These are phyloP conservation scores for Conringia planisiliqua DNA, from an alignment of 345 rosid species.

Conservation along the genomic window DNA sequence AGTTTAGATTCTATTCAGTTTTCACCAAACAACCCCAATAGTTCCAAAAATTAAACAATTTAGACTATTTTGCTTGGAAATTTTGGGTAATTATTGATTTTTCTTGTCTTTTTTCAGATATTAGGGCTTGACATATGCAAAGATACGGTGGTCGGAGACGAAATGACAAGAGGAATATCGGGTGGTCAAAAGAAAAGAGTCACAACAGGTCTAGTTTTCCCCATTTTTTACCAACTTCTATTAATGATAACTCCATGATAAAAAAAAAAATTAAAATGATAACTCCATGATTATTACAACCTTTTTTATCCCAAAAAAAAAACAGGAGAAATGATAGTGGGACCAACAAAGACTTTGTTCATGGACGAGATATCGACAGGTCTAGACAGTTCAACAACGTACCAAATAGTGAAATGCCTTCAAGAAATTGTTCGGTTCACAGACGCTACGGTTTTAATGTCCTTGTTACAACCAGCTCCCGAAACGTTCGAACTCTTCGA, in stretches of 20 bases:
- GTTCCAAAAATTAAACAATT: not conserved
- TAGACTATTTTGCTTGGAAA: not conserved
- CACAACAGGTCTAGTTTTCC: constrained; percentile 62
- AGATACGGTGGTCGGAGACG: constrained; percentile 77
- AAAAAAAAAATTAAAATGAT: not conserved
- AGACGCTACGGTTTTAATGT: constrained; percentile 71
- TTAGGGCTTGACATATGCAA: constrained; percentile 85
- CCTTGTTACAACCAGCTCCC: constrained; percentile 88
- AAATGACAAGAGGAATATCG: constrained; percentile 80
- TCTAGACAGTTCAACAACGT: constrained; percentile 88
- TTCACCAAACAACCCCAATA: constrained; percentile 17
- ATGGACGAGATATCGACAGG: constrained; percentile 99
- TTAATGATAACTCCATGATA: not conserved
- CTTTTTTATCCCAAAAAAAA: not conserved
- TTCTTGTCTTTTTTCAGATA: constrained; percentile 36
- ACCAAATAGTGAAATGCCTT: constrained; percentile 81
- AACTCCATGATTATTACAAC: not conserved
- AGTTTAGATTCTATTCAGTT: not conserved
- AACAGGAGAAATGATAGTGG: constrained; percentile 94
- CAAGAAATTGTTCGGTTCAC: constrained; percentile 75
- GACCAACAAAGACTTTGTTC: constrained; percentile 80
- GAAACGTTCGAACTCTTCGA: constrained; percentile 90
- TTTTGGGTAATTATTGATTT: not conserved
- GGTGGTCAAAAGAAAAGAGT: constrained; percentile 91
- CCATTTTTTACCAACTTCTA: not conserved